These are phyloP conservation scores for Phialophora expanda DNA, from an alignment of 2,329 filamentous ascomycete genomes.

Conservation along the genomic window DNA sequence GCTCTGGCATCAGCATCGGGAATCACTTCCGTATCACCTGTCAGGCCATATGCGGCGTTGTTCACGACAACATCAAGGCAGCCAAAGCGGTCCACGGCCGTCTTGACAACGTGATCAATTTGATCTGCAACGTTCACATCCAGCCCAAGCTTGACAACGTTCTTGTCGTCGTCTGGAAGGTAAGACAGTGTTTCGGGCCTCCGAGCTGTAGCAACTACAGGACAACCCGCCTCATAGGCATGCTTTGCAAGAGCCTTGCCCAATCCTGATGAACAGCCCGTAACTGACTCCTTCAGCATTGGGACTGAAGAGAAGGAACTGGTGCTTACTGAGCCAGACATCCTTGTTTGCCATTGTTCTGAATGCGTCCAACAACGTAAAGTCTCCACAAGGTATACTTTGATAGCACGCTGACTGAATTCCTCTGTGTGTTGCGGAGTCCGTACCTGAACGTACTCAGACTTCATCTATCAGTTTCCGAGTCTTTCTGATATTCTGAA, in stretches of 20 bases:
- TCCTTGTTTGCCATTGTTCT: constrained; percentile 11
- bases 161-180: constrained; percentile 9
- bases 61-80: constrained; percentile 38
- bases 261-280: constrained; percentile 16
- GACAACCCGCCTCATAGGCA: constrained; percentile 9
- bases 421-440: background rate
- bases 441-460: background rate
- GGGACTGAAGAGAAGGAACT: background rate
- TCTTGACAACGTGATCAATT: constrained; percentile 45
- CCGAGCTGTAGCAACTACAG: constrained; percentile 19
- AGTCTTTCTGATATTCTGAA: background rate
- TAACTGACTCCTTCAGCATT: constrained; percentile 9
- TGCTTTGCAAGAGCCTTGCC: constrained; percentile 16
- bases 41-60: constrained; percentile 35
- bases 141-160: constrained; percentile 35
- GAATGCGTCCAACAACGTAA: background rate
- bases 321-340: constrained; percentile 21
- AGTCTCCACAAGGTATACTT: background rate
- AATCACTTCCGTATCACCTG: constrained; percentile 15
- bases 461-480: background rate
- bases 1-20: constrained; percentile 17
- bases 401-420: background rate
- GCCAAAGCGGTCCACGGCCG: constrained; percentile 43
- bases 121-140: constrained; percentile 50
- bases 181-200: constrained; percentile 16